phyloP scores from a whole-genome alignment of 2,329 filamentous ascomycete genomes.

The Arachnopeziza araneosa region DNA sequence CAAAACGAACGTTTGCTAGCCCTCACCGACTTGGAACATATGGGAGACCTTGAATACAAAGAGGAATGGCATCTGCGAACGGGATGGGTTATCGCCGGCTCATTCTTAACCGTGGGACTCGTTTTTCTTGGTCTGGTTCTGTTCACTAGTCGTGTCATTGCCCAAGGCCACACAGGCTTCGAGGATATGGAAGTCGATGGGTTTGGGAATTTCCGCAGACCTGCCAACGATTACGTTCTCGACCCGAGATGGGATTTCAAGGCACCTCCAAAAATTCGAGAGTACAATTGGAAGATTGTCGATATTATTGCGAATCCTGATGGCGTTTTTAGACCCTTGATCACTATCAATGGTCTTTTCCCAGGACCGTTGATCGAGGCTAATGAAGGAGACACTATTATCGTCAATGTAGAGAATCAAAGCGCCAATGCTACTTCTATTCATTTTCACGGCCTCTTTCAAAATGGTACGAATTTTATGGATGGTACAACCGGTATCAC shows the following conservation, averaged over 20 bases:
- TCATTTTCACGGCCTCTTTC: conserved; percentile 75
- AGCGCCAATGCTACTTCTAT: conserved; percentile 58
- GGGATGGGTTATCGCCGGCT: conserved; percentile 22
- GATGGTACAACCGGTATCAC: conserved; percentile 61
- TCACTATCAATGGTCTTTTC: conserved; percentile 70
- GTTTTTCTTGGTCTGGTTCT: conserved; percentile 19
- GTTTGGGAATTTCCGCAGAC: conserved; percentile 24
- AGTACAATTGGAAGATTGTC: conserved; percentile 55
- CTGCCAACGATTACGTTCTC: conserved; percentile 50
- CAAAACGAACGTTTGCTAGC: conserved; percentile 23
- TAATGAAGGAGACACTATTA: conserved; percentile 66
- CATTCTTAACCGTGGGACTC: conserved; percentile 15
- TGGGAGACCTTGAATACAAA: conserved; percentile 16
- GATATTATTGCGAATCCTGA: conserved; percentile 57
- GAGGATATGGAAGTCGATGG: conserved; percentile 11
- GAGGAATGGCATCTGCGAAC: conserved; percentile 29
- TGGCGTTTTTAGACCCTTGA: conserved; percentile 50
- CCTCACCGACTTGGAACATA: conserved; percentile 14
- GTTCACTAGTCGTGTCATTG: conserved; percentile 24
- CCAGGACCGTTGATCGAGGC: conserved; percentile 68
- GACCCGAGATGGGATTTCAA: conserved; percentile 49
- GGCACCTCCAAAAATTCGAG: conserved; percentile 44
- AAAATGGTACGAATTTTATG: conserved; percentile 70
- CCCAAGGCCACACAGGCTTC: not conserved
- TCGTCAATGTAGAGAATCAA: conserved; percentile 64